These are phyloP conservation scores for Colletotrichum simmondsii DNA, from an alignment of 2,329 filamentous ascomycete species.

Conservation along the genomic window DNA sequence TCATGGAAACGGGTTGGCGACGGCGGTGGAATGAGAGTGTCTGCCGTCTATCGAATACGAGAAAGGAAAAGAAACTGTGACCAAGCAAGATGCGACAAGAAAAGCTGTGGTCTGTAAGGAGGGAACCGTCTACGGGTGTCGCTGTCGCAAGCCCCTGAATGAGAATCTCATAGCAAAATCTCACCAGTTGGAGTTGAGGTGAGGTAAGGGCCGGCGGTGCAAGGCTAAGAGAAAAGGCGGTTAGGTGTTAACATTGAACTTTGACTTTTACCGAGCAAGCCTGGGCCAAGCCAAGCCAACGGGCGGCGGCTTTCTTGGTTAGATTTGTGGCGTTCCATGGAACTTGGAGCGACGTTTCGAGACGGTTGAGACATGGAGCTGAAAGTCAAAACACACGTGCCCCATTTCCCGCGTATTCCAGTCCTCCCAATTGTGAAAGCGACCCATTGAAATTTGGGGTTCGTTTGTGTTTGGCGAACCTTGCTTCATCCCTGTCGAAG, in stretches of 20 bases:
- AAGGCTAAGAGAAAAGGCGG: too few relatives aligned
- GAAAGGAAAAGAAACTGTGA: not conserved
- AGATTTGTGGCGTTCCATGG: not conserved
- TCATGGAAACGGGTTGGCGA: not conserved
- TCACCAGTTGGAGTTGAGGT: too few relatives aligned
- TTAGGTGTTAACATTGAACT: not conserved
- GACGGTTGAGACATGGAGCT: constrained; percentile 4
- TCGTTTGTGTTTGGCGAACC: not conserved
- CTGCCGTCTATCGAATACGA: not conserved
- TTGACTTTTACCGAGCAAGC: not conserved
- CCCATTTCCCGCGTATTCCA: not conserved
- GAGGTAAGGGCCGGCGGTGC: too few relatives aligned
- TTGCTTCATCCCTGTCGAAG: not conserved
- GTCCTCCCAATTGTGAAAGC: not conserved
- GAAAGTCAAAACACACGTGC: constrained; percentile 4
- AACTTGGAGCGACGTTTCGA: not conserved
- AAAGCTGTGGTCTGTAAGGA: not conserved
- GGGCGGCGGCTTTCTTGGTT: not conserved
- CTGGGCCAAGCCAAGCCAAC: not conserved
- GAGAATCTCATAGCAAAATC: too few relatives aligned
- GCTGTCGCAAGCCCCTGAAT: too few relatives aligned
- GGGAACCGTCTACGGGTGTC: not conserved
- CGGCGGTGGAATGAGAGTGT: not conserved
- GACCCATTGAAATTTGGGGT: not conserved
- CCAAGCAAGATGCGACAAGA: not conserved